Base-by-base conservation (phyloP, 441 rosid genomes). In the Monsonia emarginata region DNA sequence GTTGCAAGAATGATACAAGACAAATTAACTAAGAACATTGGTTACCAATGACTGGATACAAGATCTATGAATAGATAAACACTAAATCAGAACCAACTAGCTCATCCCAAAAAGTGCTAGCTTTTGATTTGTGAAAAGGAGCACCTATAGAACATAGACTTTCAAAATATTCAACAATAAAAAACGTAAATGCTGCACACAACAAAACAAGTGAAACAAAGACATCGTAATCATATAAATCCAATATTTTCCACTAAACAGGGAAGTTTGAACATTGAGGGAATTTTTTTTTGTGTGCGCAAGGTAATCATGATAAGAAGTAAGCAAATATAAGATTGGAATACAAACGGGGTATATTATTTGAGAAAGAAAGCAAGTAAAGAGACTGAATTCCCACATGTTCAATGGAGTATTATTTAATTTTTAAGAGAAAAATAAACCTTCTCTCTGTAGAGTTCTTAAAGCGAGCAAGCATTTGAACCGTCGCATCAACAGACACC, bases 401-500 rank as follows among this genome's bases (percentile, higher is more conserved):
- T 52, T 52, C 5, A 52, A 52, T 14, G 1, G 0, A 4, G n/a
- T 58, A 28, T n/a, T 30, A 58, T 27, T 14, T n/a, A 27, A 14
- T 54, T 27, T 26, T n/a, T n/a, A 58, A 14, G 62, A 58, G 32
- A 58, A 16, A 28, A 58, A 28, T n/a, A 4, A 58, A 89, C 99
- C 99, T 89, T 79, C 73, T 80, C 58, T 85, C 85, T 57, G 85
- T 74, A 38, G 98, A 95, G 72, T 91, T 97, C 84, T 88, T 95
- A 78, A 89, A 91, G 63, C 83, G 86, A 11, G 96, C 85, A 79
- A 95, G 98, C 95, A 88, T 91, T 78, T 91, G 97, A 74, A 95
- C 95, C 91, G 92, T 89, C 28, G 91, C 83, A 69, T 95, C 99
- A 72, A 87, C 84, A 68, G 88, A 80, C 83, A 95, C 74, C 78